Conservation (phyloP, 345 rosid species). For the Ceriops tagal region DNA sequence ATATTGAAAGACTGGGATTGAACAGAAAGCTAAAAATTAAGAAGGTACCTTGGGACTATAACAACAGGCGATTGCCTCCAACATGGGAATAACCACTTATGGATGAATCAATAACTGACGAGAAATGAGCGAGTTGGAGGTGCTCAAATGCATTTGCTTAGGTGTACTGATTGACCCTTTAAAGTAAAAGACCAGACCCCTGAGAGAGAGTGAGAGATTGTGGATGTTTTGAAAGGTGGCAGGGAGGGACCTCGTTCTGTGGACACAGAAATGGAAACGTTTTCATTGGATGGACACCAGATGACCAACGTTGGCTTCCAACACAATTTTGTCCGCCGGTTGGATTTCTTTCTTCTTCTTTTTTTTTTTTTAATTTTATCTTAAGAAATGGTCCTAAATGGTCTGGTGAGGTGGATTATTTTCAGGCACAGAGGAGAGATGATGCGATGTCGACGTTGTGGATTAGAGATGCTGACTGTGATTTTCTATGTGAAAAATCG, state of each 20-base stretch:
- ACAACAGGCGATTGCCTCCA: slow-evolving; percentile 51
- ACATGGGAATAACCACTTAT: slow-evolving; percentile 21
- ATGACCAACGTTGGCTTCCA: not conserved
- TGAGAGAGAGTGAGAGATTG: not conserved
- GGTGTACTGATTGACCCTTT: slow-evolving; percentile 21
- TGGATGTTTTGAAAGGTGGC: not conserved
- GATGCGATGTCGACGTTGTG: not conserved
- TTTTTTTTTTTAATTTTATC: too few species aligned
- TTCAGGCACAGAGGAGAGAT: not conserved
- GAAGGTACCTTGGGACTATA: slow-evolving; percentile 46
- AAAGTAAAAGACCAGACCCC: slow-evolving; percentile 5
- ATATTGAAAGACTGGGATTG: not conserved
- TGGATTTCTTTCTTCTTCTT: not conserved
- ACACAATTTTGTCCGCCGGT: not conserved
- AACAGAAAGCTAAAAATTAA: slow-evolving; percentile 9
- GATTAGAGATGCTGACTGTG: slow-evolving; percentile 12
- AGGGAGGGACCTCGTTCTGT: not conserved
- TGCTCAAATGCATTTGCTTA: slow-evolving; percentile 24
- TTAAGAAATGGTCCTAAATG: not conserved
- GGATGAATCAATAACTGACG: slow-evolving; percentile 1
- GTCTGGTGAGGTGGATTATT: not conserved
- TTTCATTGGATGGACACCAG: too few species aligned
- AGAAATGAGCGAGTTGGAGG: not conserved
- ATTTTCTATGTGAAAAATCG: not conserved
- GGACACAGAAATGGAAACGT: slow-evolving; percentile 13